These are phyloP conservation scores for Pseudogymnoascus sp. DNA, from an alignment of 2,329 filamentous ascomycete genomes.

Conservation along the genomic window DNA sequence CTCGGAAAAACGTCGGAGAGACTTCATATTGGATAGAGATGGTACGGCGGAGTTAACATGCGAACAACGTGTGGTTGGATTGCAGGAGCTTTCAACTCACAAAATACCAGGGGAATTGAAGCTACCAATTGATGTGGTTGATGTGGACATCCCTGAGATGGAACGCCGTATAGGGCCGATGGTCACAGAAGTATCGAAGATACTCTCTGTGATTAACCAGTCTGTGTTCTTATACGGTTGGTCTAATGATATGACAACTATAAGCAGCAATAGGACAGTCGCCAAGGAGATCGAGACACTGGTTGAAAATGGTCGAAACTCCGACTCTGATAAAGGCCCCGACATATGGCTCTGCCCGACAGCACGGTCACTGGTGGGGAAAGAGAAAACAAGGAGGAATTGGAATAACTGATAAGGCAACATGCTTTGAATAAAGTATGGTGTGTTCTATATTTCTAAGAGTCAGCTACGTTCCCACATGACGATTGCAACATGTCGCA, in stretches of 20 bases:
- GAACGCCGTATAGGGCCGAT: conserved; percentile 37
- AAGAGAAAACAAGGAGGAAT: conserved; percentile 40
- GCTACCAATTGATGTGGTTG: conserved; percentile 49
- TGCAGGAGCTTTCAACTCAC: conserved; percentile 44
- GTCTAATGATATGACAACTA: conserved; percentile 48
- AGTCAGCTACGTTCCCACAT: not conserved
- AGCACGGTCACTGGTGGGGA: conserved; percentile 58
- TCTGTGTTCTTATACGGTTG: conserved; percentile 65
- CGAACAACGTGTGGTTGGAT: conserved; percentile 26
- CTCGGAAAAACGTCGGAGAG: conserved; percentile 47
- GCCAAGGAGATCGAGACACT: conserved; percentile 52
- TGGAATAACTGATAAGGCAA: not conserved
- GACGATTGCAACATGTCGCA: not conserved
- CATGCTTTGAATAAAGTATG: not conserved
- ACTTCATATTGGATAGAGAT: conserved; percentile 41
- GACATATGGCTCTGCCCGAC: conserved; percentile 57
- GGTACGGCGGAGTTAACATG: conserved; percentile 18
- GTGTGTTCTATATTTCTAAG: not conserved
- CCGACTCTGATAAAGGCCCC: conserved; percentile 47
- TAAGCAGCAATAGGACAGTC: conserved; percentile 58
- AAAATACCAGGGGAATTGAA: conserved; percentile 42
- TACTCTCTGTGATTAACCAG: conserved; percentile 51
- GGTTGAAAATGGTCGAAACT: conserved; percentile 43
- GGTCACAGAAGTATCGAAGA: conserved; percentile 34
- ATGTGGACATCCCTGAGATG: conserved; percentile 34